Percentiles rank a stretch among this genome's conserved stretches.
Evolutionary conservation across 179 eudicot genomes (phyloP).

Genomic region (Carnegiea gigantea): DNA sequence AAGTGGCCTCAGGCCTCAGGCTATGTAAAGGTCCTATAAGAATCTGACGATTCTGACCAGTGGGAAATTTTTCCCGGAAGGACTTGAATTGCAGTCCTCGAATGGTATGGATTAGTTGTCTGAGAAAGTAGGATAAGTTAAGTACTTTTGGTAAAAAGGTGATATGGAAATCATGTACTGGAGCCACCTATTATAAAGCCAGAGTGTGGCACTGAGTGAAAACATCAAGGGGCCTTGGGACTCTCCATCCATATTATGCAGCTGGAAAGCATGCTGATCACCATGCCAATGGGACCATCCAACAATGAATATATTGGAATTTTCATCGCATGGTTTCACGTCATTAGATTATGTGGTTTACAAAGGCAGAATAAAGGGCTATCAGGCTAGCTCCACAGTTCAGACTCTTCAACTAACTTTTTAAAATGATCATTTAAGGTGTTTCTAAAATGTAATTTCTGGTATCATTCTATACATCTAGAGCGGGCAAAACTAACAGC

Average conservation of each 20-base stretch:
- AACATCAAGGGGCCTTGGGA: slow-evolving; percentile 14
- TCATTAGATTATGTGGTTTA: background rate
- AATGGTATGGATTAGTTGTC: slow-evolving; percentile 1
- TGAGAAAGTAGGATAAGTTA: background rate
- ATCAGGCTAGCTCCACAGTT: no score
- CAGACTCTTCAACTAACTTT: no score
- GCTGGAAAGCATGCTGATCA: slow-evolving; percentile 27
- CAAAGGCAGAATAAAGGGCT: no score
- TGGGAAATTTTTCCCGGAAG: background rate
- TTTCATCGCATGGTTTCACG: background rate
- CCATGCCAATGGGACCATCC: slow-evolving; percentile 8
- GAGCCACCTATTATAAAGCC: slow-evolving; percentile 8
- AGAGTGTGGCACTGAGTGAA: slow-evolving; percentile 7
- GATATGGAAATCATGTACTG: background rate
- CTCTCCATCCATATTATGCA: slow-evolving; percentile 23
- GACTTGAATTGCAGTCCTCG: background rate
- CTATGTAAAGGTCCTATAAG: background rate
- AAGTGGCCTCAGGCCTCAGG: background rate
- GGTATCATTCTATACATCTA: no score
- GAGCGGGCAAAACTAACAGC: no score
- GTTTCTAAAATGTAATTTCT: no score
- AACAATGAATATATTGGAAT: background rate
- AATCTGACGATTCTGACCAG: background rate
- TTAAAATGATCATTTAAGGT: no score
- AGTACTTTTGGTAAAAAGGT: background rate